Evolutionary conservation across 192 early-diverging fungal species (phyloP), one percentile per base, ranked within the genome.

Genomic region (Umbelopsis ramanniana): DNA sequence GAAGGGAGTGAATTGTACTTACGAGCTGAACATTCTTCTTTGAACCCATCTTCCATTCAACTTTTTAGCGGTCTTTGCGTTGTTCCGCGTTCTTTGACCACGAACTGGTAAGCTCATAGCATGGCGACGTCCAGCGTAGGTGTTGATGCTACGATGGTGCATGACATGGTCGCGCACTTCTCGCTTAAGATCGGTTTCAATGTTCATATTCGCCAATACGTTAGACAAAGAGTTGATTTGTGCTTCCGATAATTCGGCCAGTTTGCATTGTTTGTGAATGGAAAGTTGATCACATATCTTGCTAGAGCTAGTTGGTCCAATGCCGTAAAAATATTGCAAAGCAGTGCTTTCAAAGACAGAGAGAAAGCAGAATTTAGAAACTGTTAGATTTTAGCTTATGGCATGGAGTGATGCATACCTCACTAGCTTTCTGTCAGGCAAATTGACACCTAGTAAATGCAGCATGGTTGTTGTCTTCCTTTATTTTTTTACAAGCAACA

Each of bases 391-490:
- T 23, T 21, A 19, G 15, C 22, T 45, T 14, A 15, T 43, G 46
- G 33, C n/a, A 12, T 19, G 14, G 35, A 12, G 24, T 46, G 70
- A 21, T 50, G 15, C 48, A 50, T 81, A 81, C 77, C 79, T 80
- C 60, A 96, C 93, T 33, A 91, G 73, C 84, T 95, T 95, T 55
- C 89, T 80, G 86, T 97, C 96, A 22, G 96, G 96, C 48, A 97
- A 86, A 83, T 97, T 97, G 72, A 97, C 93, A 73, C 96, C 96
- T 55, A 97, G 88, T 70, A 97, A 82, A 83, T 95, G 94, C 79
- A 97, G 82, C 92, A 94, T 94, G 24, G 71, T 71, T 43, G 15
- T 46, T 72, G 76, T 24, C 21, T 46, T 12, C 40, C 6, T 52
- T 17, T 3, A 6, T 50, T n/a, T 50, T 50, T 17, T 50, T 50